Base-by-base conservation (phyloP, 768 basidiomycete genomes). In the Termitomyces sp. region DNA sequence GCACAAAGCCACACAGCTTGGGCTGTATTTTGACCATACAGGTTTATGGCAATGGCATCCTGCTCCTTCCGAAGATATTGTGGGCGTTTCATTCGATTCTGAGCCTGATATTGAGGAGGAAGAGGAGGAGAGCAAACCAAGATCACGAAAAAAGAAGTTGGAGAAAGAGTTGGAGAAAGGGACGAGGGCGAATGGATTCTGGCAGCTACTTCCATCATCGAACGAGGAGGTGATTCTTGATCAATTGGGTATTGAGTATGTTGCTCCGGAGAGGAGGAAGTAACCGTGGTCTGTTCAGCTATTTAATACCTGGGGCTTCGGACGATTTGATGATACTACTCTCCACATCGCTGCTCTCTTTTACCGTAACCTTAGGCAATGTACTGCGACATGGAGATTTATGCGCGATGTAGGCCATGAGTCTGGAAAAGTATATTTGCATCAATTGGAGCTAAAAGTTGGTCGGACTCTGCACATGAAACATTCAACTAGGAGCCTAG, bases 11-110 rank as follows among this genome's bases (percentile, higher is more conserved):
- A 53, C 63, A 6, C 71, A 69, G 44, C 63, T 74, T 2, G 80
- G 79, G 16, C 62, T 86, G 63, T 71, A 77, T 34, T 72, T 89
- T 29, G 80, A 86, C 61, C 83, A 85, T 61, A 80, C 74, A 60
- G 88, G 87, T 13, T 70, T 89, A 4, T 89, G 88, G 88, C 73
- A 69, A 50, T 86, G 84, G 82, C 56, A 59, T 14, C 20, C 59
- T 13, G 59, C 48, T 18, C 46, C 55, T 4, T 32, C 22, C 2
- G 53, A 54, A 29, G 37, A 41, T 7, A 52, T 29, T 5, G 6
- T 52, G 10, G 37, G 18, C 5, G n/a, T 2, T 14, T 4, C 7
- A n/a, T 1, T 29, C 5, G 16, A 24, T 10, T 7, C 13, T 22
- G 39, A 42, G 8, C 1, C 18, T 8, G 20, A 16, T 20, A 6